Base-by-base conservation (phyloP, 2,329 filamentous ascomycete genomes). In the Teratosphaeria destructans region DNA sequence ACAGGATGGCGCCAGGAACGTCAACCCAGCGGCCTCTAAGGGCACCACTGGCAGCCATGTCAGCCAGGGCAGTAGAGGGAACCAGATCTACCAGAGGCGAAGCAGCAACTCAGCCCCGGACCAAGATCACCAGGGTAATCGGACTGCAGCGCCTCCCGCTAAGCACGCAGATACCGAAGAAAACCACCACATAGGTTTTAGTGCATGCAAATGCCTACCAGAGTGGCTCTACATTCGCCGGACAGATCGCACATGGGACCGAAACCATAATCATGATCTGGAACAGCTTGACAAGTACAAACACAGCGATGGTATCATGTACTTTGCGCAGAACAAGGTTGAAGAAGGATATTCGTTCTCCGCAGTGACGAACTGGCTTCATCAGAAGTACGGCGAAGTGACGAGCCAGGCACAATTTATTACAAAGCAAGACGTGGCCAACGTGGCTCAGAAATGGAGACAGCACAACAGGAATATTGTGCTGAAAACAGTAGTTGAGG, bases 221-320 rank as follows among this genome's bases (percentile, higher is more conserved):
- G 66, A 68, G 56, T 68, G 66, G 65, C 54, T 64, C 26, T 58
- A 64, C 49, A 57, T 66, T 37, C 26, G 59, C 47, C 52, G 61
- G 11, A 61, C 62, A 14, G 29, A 32, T 19, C 43, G 27, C 35
- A 59, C 53, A 14, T 57, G 29, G 23, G 49, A 60, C 43, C 49
- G 37, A 1, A 23, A 6, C 27, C 57, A 62, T 29, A 54, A 61
- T 32, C 66, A 67, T 52, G 62, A 64, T 14, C 57, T 65, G 5
- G 62, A 60, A 3, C 54, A 64, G 47, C 58, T 66, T 19, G 66
- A 68, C 53, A 56, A 54, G 14, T 68, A 61, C 57, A 65, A 66
- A 29, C 59, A 62, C 10, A 64, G 60, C 29, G 61, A 67, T 59
- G 65, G 57, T 2, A 57, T 67, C 37, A 61, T 64, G 49, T 65